Conservation (phyloP, 805 yeast species). For the Candida tallmaniae region DNA sequence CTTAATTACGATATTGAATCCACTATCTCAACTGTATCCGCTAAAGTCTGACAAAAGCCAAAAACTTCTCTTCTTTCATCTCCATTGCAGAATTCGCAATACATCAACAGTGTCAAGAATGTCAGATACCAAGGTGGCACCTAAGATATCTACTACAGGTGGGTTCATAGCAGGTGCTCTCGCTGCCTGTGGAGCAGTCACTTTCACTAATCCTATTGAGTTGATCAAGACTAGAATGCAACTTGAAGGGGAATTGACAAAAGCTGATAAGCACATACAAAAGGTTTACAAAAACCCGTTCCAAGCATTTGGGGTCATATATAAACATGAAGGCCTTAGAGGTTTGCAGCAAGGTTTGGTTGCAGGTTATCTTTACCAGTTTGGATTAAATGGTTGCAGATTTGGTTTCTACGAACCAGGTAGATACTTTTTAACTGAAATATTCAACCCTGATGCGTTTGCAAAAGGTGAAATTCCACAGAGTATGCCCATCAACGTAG, state of each 20-base stretch:
- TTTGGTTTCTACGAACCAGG: conserved; percentile 92
- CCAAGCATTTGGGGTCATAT: conserved; percentile 75
- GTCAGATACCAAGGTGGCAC: conserved; percentile 7
- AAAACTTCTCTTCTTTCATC: no score
- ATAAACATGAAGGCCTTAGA: conserved; percentile 74
- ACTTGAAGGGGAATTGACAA: conserved; percentile 83
- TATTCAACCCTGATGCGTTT: conserved; percentile 48
- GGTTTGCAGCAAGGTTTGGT: conserved; percentile 88
- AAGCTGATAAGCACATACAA: conserved; percentile 45
- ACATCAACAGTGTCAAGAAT: no score
- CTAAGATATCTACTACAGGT: conserved; percentile 57
- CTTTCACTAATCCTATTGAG: conserved; percentile 94
- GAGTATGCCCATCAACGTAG: conserved; percentile 55
- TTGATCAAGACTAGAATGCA: conserved; percentile 95
- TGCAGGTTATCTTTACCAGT: conserved; percentile 87
- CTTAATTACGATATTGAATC: no score
- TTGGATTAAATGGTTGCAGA: conserved; percentile 90
- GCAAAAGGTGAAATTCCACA: conserved; percentile 32
- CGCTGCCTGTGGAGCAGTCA: conserved; percentile 98
- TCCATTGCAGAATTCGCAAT: no score
- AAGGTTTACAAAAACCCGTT: conserved; percentile 71
- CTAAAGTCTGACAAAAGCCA: no score
- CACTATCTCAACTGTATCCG: no score
- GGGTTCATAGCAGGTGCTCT: conserved; percentile 88
- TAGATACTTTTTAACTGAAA: conserved; percentile 53